Conservation (phyloP, 208 protist genomes). For the Crithidia sp. region DNA sequence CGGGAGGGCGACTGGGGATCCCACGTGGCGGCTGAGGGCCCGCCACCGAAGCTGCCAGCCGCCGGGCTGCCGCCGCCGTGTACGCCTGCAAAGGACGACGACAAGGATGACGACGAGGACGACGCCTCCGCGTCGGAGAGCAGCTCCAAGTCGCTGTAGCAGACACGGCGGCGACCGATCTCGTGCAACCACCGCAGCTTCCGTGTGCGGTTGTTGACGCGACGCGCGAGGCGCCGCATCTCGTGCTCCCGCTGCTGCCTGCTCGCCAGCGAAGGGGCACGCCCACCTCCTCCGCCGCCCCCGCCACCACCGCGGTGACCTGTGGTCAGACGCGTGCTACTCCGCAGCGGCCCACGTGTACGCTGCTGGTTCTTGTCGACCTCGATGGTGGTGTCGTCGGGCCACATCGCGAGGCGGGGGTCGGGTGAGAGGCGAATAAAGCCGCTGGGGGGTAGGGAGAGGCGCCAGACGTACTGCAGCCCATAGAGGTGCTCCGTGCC, state of each 20-base stretch:
- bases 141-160: conserved; percentile 32
- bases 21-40: background rate
- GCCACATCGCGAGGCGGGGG: conserved; percentile 79
- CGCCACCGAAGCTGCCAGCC: background rate
- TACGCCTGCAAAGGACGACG: background rate
- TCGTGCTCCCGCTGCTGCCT: conserved; percentile 15
- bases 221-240: conserved; percentile 30
- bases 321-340: too few species aligned
- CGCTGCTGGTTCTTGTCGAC: background rate
- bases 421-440: conserved; percentile 74
- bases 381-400: conserved; percentile 25
- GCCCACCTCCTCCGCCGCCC: background rate
- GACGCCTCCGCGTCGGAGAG: conserved; percentile 23
- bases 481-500: conserved; percentile 73
- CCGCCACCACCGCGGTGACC: too few species aligned
- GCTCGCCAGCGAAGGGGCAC: background rate
- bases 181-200: conserved; percentile 35
- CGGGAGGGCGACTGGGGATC: background rate
- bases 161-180: conserved; percentile 21
- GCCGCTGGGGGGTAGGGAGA: conserved; percentile 67
- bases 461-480: conserved; percentile 71
- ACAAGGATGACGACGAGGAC: background rate
- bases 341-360: too few species aligned
- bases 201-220: conserved; percentile 26
- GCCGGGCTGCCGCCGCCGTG: background rate